Evolutionary conservation across 345 rosid species (phyloP).

Genomic region (Zanthoxylum bungeanum): DNA sequence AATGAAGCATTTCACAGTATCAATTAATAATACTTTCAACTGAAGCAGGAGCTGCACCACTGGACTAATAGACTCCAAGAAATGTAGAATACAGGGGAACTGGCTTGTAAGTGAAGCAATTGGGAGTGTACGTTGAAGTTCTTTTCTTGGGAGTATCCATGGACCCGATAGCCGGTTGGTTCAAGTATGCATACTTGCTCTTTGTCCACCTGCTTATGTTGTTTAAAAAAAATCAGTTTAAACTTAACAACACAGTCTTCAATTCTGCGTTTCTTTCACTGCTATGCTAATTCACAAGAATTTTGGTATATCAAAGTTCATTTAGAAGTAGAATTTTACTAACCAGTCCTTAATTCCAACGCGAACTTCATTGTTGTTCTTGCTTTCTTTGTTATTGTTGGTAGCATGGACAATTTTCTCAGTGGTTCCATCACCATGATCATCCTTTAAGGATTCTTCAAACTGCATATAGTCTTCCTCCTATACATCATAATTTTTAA

Average conservation of each 20-base stretch:
- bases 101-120: conserved; percentile 60
- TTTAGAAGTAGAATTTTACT: conserved; percentile 25
- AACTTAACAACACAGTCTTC: not conserved
- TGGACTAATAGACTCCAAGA: conserved; percentile 50
- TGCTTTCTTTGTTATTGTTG: not conserved
- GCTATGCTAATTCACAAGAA: not conserved
- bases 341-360: conserved; percentile 83
- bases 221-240: not conserved
- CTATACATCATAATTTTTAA: conserved; percentile 28
- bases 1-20: not conserved
- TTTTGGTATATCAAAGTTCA: not conserved
- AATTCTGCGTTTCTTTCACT: not conserved
- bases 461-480: conserved; percentile 59
- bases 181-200: conserved; percentile 90
- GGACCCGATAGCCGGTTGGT: conserved; percentile 71
- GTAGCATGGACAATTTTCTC: not conserved
- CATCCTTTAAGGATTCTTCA: conserved; percentile 54
- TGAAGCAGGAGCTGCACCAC: not conserved
- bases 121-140: conserved; percentile 51
- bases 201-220: conserved; percentile 75
- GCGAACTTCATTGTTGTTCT: conserved; percentile 37
- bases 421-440: conserved; percentile 13
- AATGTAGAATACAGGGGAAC: conserved; percentile 54
- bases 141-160: conserved; percentile 42
- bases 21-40: not conserved